Base-by-base conservation (phyloP, 1,284 basidiomycete genomes). In the Apiotrichum sp. region DNA sequence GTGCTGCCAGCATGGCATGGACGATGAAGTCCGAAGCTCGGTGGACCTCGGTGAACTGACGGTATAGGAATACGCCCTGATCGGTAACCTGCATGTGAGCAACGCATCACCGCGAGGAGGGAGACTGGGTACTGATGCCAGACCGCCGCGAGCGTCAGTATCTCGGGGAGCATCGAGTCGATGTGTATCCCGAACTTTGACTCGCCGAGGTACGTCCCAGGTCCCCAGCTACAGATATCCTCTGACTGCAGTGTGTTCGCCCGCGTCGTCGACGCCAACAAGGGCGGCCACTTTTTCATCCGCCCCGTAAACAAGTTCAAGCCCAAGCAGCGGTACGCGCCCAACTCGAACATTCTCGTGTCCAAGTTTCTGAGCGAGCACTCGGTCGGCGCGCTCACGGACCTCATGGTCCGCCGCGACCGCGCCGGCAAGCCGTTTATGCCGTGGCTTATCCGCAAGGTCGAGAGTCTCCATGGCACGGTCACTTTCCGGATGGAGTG, bases 181-280 rank as follows among this genome's bases (percentile, higher is more conserved):
- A 90, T 93, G 73, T 95, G 91, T 66, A 81, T 93, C 10, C 92
- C 92, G 1, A 82, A 93, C 79, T 96, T 96, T 70, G 92, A 96
- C 74, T 93, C 89, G 4, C 91, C 91, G 9, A 73, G 70, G 73
- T 72, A 22, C 47, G 68, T 55, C n/a, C 35, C 29, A 16, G n/a
- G 13, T 3, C 29, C 14, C 16, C 2, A 3, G 8, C 47, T 13
- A 29, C 29, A 29, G 29, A 6, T 4, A 16, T 14, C 7, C 31
- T 16, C 38, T 41, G 11, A 49, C 31, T 7, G 16, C 34, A 73
- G 71, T 22, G 80, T 96, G 39, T 96, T 95, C 64, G 91, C 90
- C 6, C 87, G 81, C 79, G 71, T 78, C 50, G 57, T 78, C 52
- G 76, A 78, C 57, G 68, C 69, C 42, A 63, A 78, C 62, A 78